These are phyloP conservation scores for Plectranthus barbatus DNA, from an alignment of 257 asterid genomes.

Conservation along the genomic window DNA sequence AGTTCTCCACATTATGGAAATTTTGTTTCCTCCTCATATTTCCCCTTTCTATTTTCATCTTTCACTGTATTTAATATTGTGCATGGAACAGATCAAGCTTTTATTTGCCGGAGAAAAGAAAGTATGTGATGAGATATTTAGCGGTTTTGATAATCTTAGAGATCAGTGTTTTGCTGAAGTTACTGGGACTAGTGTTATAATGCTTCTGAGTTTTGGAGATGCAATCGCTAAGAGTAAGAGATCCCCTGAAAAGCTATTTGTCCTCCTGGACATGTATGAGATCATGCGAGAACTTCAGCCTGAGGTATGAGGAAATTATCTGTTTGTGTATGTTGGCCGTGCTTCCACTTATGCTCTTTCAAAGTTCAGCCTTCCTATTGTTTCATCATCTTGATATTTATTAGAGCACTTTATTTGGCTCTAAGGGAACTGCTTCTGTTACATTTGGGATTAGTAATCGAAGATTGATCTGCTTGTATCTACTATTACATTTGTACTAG, in stretches of 20 bases:
- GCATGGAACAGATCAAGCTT: constrained; percentile 60
- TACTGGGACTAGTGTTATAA: constrained; percentile 52
- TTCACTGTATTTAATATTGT: constrained; percentile 1
- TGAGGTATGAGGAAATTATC: constrained; percentile 42
- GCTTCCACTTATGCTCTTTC: neutral
- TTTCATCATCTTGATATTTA: neutral
- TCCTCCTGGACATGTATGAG: constrained; percentile 91
- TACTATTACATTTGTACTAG: too few relatives aligned
- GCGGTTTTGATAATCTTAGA: constrained; percentile 49
- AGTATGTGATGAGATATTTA: constrained; percentile 64
- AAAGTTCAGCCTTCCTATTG: neutral
- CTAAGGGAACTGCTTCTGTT: too few relatives aligned
- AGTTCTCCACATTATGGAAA: neutral
- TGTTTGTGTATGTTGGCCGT: neutral
- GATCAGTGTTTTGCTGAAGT: constrained; percentile 88
- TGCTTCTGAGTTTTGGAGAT: constrained; percentile 82
- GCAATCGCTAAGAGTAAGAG: constrained; percentile 92
- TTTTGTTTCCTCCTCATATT: neutral
- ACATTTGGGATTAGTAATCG: too few relatives aligned
- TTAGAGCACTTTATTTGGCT: too few relatives aligned
- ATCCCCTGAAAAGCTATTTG: constrained; percentile 90
- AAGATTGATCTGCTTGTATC: too few relatives aligned
- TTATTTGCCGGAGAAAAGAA: constrained; percentile 79
- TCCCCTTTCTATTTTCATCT: neutral
- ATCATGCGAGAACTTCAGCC: constrained; percentile 84